A percentile compares a stretch with the other conserved stretches of the same genome.
Evolutionary conservation across 441 rosid genomes (phyloP).

Genomic region (Eruca vesicaria): DNA sequence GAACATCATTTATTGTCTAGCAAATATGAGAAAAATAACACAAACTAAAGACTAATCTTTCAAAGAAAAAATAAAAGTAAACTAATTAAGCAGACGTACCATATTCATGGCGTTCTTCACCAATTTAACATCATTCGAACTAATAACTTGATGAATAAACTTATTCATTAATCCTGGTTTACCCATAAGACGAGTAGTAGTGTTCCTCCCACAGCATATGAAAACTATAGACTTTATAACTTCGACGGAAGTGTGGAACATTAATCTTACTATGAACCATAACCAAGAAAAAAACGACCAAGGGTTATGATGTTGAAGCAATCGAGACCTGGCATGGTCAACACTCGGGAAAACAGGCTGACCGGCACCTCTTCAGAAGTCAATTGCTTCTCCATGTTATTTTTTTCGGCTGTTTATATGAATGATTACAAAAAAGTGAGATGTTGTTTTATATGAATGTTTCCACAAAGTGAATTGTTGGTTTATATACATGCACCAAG

Average conservation of each 20-base stretch:
- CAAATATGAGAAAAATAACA: not conserved
- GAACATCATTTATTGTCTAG: constrained; percentile 71
- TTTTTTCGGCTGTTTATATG: not conserved
- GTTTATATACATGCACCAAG: too few relatives aligned
- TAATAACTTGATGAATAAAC: constrained; percentile 31
- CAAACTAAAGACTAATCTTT: not conserved
- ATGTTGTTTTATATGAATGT: not conserved
- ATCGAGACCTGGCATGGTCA: not conserved
- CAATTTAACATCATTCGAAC: constrained; percentile 34
- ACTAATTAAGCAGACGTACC: constrained; percentile 24
- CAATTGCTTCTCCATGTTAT: not conserved
- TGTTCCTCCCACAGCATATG: constrained; percentile 19
- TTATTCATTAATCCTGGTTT: constrained; percentile 25
- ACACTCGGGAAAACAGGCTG: constrained; percentile 13
- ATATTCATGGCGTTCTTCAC: constrained; percentile 30
- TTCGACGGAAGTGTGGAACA: constrained; percentile 36
- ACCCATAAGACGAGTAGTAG: constrained; percentile 30
- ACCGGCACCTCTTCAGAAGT: not conserved
- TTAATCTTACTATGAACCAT: constrained; percentile 23
- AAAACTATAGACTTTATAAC: constrained; percentile 18
- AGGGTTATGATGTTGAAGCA: constrained; percentile 45
- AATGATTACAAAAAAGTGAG: not conserved
- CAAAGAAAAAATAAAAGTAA: not conserved
- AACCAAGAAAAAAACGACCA: constrained; percentile 6
- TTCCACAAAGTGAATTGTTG: too few relatives aligned